Conservation (phyloP, 306 rosid species). For the Vicia sativa region DNA sequence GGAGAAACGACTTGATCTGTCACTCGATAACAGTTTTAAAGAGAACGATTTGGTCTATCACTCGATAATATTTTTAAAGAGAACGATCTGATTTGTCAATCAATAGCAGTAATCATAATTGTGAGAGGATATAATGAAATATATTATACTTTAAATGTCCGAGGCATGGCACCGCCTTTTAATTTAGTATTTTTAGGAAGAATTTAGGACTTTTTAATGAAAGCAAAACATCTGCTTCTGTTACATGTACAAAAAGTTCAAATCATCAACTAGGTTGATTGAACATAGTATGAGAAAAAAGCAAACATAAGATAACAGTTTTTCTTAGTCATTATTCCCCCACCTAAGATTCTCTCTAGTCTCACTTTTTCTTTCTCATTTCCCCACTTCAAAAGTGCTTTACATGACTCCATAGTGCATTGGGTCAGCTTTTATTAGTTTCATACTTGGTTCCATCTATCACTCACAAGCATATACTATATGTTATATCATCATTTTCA, state of each 20-base stretch:
- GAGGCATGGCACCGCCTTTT: slow-evolving; percentile 15
- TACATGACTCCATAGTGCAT: slow-evolving; percentile 48
- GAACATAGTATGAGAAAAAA: slow-evolving; percentile 41
- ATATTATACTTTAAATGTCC: slow-evolving; percentile 28
- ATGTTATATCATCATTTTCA: neutral
- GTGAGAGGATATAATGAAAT: slow-evolving; percentile 35
- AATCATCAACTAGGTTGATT: slow-evolving; percentile 43
- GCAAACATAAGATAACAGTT: slow-evolving; percentile 37
- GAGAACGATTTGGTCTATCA: neutral
- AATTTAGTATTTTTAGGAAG: slow-evolving; percentile 19
- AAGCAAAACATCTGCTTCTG: slow-evolving; percentile 34
- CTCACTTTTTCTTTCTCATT: slow-evolving; percentile 30
- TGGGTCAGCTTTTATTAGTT: slow-evolving; percentile 46
- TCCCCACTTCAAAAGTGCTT: slow-evolving; percentile 37
- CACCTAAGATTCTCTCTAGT: slow-evolving; percentile 52
- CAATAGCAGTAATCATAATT: too few species aligned
- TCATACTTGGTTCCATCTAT: slow-evolving; percentile 44
- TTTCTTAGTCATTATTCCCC: slow-evolving; percentile 42
- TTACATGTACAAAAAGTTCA: slow-evolving; percentile 28
- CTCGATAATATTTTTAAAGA: too few species aligned
- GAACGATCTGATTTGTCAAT: too few species aligned
- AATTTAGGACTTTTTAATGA: slow-evolving; percentile 35
- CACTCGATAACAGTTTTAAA: neutral
- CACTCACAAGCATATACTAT: slow-evolving; percentile 39
- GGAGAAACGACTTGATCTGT: neutral